Conservation (phyloP, 352 stramenopile species). For the Globisporangium rhizosaccharum region DNA sequence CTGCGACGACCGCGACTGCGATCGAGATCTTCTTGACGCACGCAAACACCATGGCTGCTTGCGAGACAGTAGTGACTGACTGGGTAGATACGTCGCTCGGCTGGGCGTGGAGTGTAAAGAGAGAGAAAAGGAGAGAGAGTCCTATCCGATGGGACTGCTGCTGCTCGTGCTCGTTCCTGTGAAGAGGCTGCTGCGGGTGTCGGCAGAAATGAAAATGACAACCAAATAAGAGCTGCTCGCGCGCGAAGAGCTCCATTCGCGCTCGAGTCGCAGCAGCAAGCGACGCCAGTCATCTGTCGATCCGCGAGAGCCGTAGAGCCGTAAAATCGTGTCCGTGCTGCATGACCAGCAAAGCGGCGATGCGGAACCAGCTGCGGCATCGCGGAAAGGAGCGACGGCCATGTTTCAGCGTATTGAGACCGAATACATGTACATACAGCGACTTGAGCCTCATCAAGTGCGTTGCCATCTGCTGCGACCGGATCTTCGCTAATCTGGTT, state of each 20-base stretch:
- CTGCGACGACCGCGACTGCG: conserved; percentile 14
- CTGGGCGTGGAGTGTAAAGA: neutral
- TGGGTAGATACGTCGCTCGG: neutral
- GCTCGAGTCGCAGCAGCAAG: neutral
- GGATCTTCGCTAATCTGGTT: neutral
- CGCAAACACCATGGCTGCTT: conserved; percentile 12
- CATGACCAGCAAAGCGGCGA: neutral
- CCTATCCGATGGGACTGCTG: conserved; percentile 6
- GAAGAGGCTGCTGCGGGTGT: conserved; percentile 5
- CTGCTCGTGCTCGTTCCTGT: neutral
- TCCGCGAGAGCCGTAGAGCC: neutral
- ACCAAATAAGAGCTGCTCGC: neutral
- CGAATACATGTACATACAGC: neutral
- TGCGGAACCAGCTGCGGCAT: neutral
- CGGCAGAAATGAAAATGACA: conserved; percentile 8
- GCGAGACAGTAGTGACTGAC: neutral
- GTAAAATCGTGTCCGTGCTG: neutral
- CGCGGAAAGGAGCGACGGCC: neutral
- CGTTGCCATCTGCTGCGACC: neutral
- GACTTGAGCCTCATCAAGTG: neutral
- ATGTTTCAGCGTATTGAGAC: no score
- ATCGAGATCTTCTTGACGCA: conserved; percentile 16
- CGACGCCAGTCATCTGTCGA: neutral
- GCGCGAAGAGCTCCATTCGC: neutral
- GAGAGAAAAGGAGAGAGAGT: neutral